Evolutionary conservation across 2,329 filamentous ascomycete genomes (phyloP).

Genomic region (Venturia pyrina): DNA sequence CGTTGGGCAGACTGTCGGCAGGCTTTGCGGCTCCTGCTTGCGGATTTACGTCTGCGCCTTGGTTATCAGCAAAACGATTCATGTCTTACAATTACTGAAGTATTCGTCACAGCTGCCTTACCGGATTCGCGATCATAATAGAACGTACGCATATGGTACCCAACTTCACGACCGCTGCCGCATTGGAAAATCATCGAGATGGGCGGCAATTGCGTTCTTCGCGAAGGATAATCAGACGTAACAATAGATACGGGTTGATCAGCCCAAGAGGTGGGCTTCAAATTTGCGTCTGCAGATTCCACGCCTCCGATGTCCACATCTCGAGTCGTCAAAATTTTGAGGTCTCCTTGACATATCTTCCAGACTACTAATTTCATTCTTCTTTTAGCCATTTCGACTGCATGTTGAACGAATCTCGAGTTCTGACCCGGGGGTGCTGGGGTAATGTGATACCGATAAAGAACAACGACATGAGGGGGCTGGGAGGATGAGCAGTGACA

Average conservation of each 20-base stretch:
- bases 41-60: not conserved
- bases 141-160: not conserved
- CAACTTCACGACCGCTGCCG: not conserved
- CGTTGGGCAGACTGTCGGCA: not conserved
- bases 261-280: not conserved
- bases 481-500: not conserved
- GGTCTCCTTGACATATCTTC: not conserved
- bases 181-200: not conserved
- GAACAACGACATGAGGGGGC: slow-evolving; percentile 2
- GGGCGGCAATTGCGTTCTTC: not conserved
- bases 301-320: not conserved
- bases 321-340: not conserved
- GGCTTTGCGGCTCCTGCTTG: not conserved
- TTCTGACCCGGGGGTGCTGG: not conserved
- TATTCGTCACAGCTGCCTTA: not conserved
- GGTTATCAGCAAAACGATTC: not conserved
- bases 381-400: not conserved
- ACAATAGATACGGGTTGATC: not conserved
- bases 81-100: not conserved
- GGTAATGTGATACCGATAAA: slow-evolving; percentile 5
- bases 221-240: not conserved
- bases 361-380: slow-evolving; percentile 1
- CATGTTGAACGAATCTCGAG: not conserved
- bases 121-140: not conserved
- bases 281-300: not conserved